A percentile compares a stretch with the other conserved stretches of the same genome.
Evolutionary conservation across 306 rosid genomes (phyloP).

Genomic region (Quercus agrifolia): DNA sequence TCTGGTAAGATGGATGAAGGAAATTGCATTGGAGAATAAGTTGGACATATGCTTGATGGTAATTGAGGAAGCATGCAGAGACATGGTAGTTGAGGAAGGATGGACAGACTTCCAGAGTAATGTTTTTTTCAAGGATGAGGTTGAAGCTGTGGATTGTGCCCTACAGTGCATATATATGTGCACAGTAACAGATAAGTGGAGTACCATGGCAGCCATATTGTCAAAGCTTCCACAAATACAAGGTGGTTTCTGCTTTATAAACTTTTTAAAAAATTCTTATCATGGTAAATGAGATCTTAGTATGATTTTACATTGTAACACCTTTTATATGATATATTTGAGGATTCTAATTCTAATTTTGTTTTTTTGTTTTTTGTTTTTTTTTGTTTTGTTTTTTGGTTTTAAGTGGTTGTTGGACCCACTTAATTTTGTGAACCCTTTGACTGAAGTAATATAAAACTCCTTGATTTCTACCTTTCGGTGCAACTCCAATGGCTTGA

Average conservation of each 20-base stretch:
- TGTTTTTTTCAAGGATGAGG: constrained; percentile 59
- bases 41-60: constrained; percentile 75
- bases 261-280: constrained; percentile 11
- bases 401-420: background rate
- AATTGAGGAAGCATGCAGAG: constrained; percentile 79
- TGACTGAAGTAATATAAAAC: background rate
- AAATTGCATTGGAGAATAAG: constrained; percentile 70
- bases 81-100: constrained; percentile 72
- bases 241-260: constrained; percentile 50
- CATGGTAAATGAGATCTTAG: constrained; percentile 19
- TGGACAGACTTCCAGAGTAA: constrained; percentile 58
- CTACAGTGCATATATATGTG: constrained; percentile 88
- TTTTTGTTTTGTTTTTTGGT: background rate
- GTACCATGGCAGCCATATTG: constrained; percentile 69
- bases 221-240: constrained; percentile 77
- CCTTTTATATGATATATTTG: background rate
- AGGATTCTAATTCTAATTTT: background rate
- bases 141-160: constrained; percentile 82
- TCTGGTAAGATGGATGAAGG: constrained; percentile 92
- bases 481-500: background rate
- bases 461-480: background rate
- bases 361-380: too few relatives aligned
- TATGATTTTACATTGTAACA: background rate
- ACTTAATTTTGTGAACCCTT: background rate
- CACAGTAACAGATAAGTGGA: constrained; percentile 86